Percentiles rank a stretch among this genome's conserved stretches.
phyloP scores from a whole-genome alignment of 139 green algal genomes.

The Coelastrella sp. region DNA sequence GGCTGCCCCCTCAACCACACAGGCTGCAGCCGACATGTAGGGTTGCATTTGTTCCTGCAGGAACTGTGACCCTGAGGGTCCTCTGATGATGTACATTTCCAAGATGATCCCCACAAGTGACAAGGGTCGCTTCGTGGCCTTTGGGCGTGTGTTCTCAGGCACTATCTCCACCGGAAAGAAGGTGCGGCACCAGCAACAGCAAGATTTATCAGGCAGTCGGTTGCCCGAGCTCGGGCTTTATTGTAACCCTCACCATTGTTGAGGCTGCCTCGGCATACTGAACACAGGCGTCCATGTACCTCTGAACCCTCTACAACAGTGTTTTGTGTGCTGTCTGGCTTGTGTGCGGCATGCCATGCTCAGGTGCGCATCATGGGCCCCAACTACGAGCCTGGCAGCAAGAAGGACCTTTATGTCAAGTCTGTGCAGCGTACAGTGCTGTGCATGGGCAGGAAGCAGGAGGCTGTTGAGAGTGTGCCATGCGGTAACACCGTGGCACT shows the following conservation, averaged over 20 bases:
- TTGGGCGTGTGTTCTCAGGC: constrained; percentile 98
- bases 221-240: too few species aligned
- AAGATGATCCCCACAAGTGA: constrained; percentile 99
- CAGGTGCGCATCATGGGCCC: constrained; percentile 99
- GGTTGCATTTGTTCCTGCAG: constrained; percentile 1
- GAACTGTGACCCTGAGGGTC: constrained; percentile 95
- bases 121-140: constrained; percentile 99
- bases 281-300: neutral
- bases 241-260: too few species aligned
- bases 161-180: constrained; percentile 93
- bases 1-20: too few species aligned
- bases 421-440: constrained; percentile 99
- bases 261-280: neutral
- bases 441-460: constrained; percentile 98
- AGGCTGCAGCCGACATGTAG: neutral
- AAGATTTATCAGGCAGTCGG: neutral
- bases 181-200: constrained; percentile 64
- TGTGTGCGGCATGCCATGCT: neutral
- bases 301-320: too few species aligned
- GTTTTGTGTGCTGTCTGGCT: too few species aligned
- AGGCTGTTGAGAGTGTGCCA: constrained; percentile 97
- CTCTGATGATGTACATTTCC: constrained; percentile 99
- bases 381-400: constrained; percentile 98
- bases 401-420: constrained; percentile 99
- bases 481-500: constrained; percentile 99